A percentile compares a stretch with the other conserved stretches of the same genome.
These are phyloP conservation scores for Aspergillus aculeatinus DNA, from an alignment of 2,329 filamentous ascomycete genomes.

Conservation along the genomic window DNA sequence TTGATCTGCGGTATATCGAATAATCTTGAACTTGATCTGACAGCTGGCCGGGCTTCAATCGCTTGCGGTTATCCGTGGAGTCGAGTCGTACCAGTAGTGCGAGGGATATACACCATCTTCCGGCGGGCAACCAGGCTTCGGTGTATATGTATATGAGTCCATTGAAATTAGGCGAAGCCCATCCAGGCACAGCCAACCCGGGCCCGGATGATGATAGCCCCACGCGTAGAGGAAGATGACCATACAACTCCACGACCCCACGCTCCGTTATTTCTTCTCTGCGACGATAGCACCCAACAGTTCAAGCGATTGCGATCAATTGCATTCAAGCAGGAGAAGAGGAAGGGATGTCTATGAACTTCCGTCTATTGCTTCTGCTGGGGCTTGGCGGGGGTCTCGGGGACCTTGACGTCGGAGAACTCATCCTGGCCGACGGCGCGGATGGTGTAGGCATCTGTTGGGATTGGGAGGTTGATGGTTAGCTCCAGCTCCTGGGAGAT, in stretches of 20 bases:
- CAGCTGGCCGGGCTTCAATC: background rate
- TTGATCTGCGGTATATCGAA: background rate
- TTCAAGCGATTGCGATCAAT: background rate
- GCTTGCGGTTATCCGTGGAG: too few species aligned
- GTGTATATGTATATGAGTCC: too few species aligned
- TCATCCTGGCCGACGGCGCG: slow-evolving; percentile 90
- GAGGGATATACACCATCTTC: too few species aligned
- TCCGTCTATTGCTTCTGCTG: slow-evolving; percentile 29
- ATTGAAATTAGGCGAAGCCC: too few species aligned
- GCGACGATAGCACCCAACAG: too few species aligned
- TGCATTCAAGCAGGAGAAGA: background rate
- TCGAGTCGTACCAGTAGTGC: too few species aligned
- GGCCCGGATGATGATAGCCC: background rate
- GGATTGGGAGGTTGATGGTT: background rate
- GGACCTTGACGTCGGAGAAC: slow-evolving; percentile 92
- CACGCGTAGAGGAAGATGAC: background rate
- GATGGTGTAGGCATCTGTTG: slow-evolving; percentile 68
- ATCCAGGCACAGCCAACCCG: background rate
- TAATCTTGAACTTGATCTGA: background rate
- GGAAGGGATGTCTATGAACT: background rate
- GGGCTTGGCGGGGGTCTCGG: slow-evolving; percentile 60
- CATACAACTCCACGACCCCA: background rate
- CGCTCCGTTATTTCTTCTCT: background rate
- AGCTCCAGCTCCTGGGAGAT: too few species aligned
- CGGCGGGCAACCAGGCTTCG: too few species aligned